Conservation (phyloP, 768 basidiomycete genomes). For the Rubroboletus satanas region DNA sequence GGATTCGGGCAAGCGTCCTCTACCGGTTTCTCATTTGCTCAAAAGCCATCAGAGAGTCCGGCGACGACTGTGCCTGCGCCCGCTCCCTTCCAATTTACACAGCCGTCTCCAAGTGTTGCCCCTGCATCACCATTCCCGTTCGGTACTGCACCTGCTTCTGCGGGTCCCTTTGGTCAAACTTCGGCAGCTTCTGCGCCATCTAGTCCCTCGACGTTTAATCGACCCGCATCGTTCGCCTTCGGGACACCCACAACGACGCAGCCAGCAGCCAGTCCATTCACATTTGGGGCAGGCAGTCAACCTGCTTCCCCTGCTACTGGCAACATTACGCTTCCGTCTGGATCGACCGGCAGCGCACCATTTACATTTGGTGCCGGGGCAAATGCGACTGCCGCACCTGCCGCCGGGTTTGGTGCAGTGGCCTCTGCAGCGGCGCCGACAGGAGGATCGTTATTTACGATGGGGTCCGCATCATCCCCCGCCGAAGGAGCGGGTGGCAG, state of each 20-base stretch:
- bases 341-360: slow-evolving; percentile 25
- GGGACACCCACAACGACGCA: slow-evolving; percentile 38
- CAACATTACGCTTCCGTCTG: slow-evolving; percentile 29
- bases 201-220: slow-evolving; percentile 57
- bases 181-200: slow-evolving; percentile 46
- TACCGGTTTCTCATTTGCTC: slow-evolving; percentile 47
- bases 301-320: slow-evolving; percentile 55
- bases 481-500: slow-evolving; percentile 35
- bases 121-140: slow-evolving; percentile 44
- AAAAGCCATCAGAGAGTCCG: slow-evolving; percentile 38
- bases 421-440: slow-evolving; percentile 32
- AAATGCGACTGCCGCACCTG: slow-evolving; percentile 35
- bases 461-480: slow-evolving; percentile 51
- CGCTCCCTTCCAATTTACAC: slow-evolving; percentile 48
- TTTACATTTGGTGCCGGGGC: slow-evolving; percentile 38
- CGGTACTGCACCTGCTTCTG: slow-evolving; percentile 36
- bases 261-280: slow-evolving; percentile 36
- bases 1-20: slow-evolving; percentile 45
- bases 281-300: slow-evolving; percentile 51
- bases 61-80: slow-evolving; percentile 36
- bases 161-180: slow-evolving; percentile 42
- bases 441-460: slow-evolving; percentile 48
- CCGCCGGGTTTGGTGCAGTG: slow-evolving; percentile 38
- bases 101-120: slow-evolving; percentile 35
- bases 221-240: slow-evolving; percentile 46